These are phyloP conservation scores for Drechslerella coelobrocha DNA, from an alignment of 2,329 filamentous ascomycete genomes.

Conservation along the genomic window DNA sequence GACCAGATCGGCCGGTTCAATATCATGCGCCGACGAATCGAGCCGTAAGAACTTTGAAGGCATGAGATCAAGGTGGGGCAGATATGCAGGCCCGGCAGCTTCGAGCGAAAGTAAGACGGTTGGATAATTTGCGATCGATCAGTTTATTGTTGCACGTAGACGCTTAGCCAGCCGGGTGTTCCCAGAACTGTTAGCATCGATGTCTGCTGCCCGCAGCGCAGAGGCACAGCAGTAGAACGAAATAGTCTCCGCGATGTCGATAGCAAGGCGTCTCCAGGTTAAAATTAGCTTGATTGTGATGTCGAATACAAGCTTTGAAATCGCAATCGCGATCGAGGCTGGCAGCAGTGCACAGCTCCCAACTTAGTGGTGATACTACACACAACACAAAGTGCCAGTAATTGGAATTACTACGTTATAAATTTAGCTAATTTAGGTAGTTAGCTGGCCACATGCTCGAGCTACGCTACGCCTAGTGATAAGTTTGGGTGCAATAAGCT, in stretches of 20 bases:
- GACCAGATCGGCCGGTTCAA: conserved; percentile 33
- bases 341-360: too few species aligned
- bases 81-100: conserved; percentile 13
- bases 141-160: too few species aligned
- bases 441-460: too few species aligned
- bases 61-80: conserved; percentile 29
- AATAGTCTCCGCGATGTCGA: background rate
- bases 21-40: conserved; percentile 35
- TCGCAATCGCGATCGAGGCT: too few species aligned
- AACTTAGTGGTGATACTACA: background rate
- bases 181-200: background rate
- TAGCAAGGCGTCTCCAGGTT: background rate
- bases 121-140: too few species aligned
- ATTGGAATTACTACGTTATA: background rate
- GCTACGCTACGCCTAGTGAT: background rate
- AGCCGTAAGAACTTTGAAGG: conserved; percentile 15
- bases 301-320: background rate
- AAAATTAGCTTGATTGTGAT: background rate
- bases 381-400: background rate
- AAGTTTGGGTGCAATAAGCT: background rate
- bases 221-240: background rate
- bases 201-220: background rate
- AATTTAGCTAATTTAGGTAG: background rate
- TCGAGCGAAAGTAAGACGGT: background rate
- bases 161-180: background rate